Evolutionary conservation across 306 rosid genomes (phyloP).

Genomic region (Cicer judaicum): DNA sequence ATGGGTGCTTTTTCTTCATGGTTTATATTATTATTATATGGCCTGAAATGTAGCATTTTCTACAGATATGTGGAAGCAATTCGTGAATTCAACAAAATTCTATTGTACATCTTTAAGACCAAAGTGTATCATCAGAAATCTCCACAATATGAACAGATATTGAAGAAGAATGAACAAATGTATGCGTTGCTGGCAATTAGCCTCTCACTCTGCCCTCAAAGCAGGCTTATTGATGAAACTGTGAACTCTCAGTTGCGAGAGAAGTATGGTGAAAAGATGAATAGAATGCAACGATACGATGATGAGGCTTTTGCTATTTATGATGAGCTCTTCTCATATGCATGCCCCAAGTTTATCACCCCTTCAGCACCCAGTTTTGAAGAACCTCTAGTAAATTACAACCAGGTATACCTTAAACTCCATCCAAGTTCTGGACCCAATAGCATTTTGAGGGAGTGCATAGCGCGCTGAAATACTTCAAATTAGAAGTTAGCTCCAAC

Average conservation of each 20-base stretch:
- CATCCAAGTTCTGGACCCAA: not conserved
- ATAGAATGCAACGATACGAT: slow-evolving; percentile 87
- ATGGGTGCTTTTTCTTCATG: not conserved
- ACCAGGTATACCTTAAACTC: slow-evolving; percentile 66
- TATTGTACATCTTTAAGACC: slow-evolving; percentile 73
- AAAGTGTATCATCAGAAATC: slow-evolving; percentile 91
- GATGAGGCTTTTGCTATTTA: slow-evolving; percentile 94
- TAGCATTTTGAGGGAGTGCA: slow-evolving; percentile 2
- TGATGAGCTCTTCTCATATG: slow-evolving; percentile 98
- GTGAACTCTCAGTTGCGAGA: slow-evolving; percentile 90
- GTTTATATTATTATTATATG: not conserved
- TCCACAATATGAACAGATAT: slow-evolving; percentile 93
- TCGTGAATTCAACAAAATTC: slow-evolving; percentile 89
- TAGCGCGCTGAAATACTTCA: not conserved
- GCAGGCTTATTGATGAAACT: slow-evolving; percentile 84
- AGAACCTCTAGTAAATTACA: slow-evolving; percentile 91
- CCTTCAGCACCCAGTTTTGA: slow-evolving; percentile 97
- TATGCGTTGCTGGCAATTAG: slow-evolving; percentile 93
- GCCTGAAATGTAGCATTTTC: slow-evolving; percentile 11
- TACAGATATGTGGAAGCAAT: slow-evolving; percentile 91
- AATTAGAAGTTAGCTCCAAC: slow-evolving; percentile 5
- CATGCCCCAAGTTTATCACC: slow-evolving; percentile 96
- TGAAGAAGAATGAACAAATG: slow-evolving; percentile 98
- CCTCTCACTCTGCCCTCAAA: slow-evolving; percentile 95
- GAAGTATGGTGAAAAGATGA: slow-evolving; percentile 97